Evolutionary conservation across 345 rosid genomes (phyloP), one percentile per base, ranked within the genome.

Genomic region (Ailanthus altissimus): DNA sequence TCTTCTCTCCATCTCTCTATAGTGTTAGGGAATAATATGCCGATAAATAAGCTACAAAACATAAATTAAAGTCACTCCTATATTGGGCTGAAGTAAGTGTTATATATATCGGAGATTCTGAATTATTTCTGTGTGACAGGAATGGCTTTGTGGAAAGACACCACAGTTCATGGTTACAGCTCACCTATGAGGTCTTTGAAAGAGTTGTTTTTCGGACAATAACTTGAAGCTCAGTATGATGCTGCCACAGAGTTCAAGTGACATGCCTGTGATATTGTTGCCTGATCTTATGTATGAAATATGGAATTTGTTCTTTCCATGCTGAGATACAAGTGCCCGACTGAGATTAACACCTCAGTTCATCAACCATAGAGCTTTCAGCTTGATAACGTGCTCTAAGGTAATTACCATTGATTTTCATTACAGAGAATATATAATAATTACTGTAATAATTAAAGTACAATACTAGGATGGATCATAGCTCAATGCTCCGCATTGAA

Each of bases 131-230:
- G 25, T 58, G 42, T 70, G 76, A 81, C 89, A 91, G 94, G 92
- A 76, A 77, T 89, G 83, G 73, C 94, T 77, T 42, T 92, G 5
- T 94, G 97, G 98, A 87, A 88, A 82, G 97, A 94, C 77, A 60
- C 88, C 32, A 83, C 75, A 6, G 97, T 86, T 4, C 77, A 91
- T 59, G 91, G 97, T 75, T 77, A 89, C 85, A 80, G 68, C 83
- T 87, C 97, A 2, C 97, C 94, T 9, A 62, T 90, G 63, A 86
- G 78, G 75, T 89, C 97, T 25, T 69, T 94, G 74, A 91, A 87
- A 76, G 95, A 88, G 66, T 60, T 94, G 81, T 82, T 89, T 77
- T 86, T 78, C 28, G 94, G 94, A 72, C 64, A 86, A 49, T 88
- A 82, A 81, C 70, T 42, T 74, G 78, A 59, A 21, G 56, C 65